A percentile compares a stretch with the other conserved stretches of the same genome.
Evolutionary conservation across 1,284 basidiomycete species (phyloP).

Genomic region (Stygiomarasmius scandens): DNA sequence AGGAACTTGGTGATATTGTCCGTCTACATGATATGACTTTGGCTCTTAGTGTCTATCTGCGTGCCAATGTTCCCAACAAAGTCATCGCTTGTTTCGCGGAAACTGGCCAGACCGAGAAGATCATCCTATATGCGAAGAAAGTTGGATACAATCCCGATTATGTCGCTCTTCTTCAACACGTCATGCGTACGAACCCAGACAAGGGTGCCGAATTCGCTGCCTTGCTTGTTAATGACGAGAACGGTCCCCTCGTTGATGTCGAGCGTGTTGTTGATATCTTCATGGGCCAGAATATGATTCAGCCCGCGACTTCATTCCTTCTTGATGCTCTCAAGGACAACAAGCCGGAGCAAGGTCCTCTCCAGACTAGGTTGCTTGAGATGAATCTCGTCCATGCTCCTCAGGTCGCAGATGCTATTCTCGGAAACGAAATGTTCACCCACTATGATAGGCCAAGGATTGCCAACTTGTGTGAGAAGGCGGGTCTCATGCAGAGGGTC

Average conservation of each 20-base stretch:
- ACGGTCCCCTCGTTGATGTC: slow-evolving; percentile 90
- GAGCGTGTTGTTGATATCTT: slow-evolving; percentile 98
- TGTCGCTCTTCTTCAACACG: slow-evolving; percentile 92
- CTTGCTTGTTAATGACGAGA: slow-evolving; percentile 94
- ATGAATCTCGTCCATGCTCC: slow-evolving; percentile 99
- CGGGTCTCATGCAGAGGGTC: slow-evolving; percentile 91
- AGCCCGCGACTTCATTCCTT: slow-evolving; percentile 98
- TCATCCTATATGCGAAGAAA: slow-evolving; percentile 97
- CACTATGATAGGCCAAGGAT: slow-evolving; percentile 97
- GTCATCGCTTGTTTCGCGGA: slow-evolving; percentile 99
- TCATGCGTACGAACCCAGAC: slow-evolving; percentile 96
- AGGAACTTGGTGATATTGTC: slow-evolving; percentile 98
- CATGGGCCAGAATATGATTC: slow-evolving; percentile 99
- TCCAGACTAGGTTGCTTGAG: slow-evolving; percentile 96
- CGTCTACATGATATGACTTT: slow-evolving; percentile 96
- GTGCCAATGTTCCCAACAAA: slow-evolving; percentile 98
- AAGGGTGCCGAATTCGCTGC: slow-evolving; percentile 98
- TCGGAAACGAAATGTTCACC: slow-evolving; percentile 98
- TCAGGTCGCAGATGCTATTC: slow-evolving; percentile 98
- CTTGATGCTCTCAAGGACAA: slow-evolving; percentile 99
- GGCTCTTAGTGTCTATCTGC: slow-evolving; percentile 97
- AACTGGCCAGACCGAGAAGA: slow-evolving; percentile 98
- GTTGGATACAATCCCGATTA: slow-evolving; percentile 96
- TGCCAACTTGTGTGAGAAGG: slow-evolving; percentile 98
- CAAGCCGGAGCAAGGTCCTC: slow-evolving; percentile 93